A percentile compares a stretch with the other conserved stretches of the same genome.
Conservation (phyloP, 2,329 filamentous ascomycete species). For the Colletotrichum horii region DNA sequence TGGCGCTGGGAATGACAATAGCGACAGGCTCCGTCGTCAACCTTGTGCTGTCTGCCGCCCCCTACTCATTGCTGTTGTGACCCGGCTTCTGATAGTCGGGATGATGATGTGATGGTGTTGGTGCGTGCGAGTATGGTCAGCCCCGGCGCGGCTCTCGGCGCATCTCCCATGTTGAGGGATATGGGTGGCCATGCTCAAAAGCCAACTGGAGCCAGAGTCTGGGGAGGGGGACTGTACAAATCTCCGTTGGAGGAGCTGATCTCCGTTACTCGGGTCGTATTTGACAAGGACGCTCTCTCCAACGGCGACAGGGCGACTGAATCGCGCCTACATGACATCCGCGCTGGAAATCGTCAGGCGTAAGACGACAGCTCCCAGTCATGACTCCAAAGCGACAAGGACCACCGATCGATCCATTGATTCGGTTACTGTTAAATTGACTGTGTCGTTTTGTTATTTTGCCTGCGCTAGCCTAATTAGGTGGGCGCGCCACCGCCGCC, state of each 20-base stretch:
- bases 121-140: not conserved
- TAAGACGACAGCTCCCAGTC: not conserved
- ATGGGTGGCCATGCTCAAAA: not conserved
- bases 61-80: not conserved
- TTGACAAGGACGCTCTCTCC: not conserved
- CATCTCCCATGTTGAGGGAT: not conserved
- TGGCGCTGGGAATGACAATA: not conserved
- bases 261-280: not conserved
- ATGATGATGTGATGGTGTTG: not conserved
- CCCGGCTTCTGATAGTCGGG: not conserved
- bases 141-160: slow-evolving; percentile 8
- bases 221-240: not conserved
- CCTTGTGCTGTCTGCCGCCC: not conserved
- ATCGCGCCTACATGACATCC: not conserved
- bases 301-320: not conserved
- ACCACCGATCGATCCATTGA: not conserved
- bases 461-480: too few relatives aligned
- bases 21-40: not conserved
- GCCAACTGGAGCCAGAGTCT: not conserved
- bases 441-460: too few relatives aligned
- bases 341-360: not conserved
- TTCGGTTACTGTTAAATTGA: too few relatives aligned
- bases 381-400: not conserved
- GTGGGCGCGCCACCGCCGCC: too few relatives aligned
- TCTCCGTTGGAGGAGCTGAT: not conserved